Conservation (phyloP, 441 rosid genomes). For the Theobroma grandiflorum region DNA sequence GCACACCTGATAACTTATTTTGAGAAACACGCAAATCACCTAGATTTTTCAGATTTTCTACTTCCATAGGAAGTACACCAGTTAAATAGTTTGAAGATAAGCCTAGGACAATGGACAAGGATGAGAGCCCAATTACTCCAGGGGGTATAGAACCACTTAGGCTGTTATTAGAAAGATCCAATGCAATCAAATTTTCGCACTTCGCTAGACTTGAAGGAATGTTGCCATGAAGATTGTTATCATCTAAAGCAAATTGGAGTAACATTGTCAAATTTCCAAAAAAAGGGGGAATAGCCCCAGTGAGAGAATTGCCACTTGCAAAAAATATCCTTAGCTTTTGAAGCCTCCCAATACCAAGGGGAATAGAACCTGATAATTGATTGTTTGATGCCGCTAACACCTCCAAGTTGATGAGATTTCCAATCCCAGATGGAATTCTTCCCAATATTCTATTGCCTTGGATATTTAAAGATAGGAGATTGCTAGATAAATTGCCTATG, state of each 20-base stretch:
- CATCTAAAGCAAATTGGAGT: background rate
- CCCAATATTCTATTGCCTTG: constrained; percentile 11
- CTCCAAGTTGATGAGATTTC: background rate
- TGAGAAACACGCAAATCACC: background rate
- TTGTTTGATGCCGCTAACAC: background rate
- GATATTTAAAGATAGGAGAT: background rate
- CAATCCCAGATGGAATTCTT: constrained; percentile 13
- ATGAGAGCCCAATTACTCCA: too few species aligned
- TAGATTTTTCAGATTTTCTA: constrained; percentile 12
- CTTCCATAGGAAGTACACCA: constrained; percentile 25
- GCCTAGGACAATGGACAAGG: background rate
- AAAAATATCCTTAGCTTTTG: background rate
- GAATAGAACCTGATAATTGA: background rate
- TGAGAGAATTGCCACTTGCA: background rate
- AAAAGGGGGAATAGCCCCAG: constrained; percentile 1
- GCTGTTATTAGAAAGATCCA: constrained; percentile 2
- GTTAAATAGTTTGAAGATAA: constrained; percentile 7
- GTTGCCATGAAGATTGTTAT: constrained; percentile 1
- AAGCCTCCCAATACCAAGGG: background rate
- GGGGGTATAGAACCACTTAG: constrained; percentile 20
- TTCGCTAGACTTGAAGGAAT: constrained; percentile 7
- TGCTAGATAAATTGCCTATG: constrained; percentile 21
- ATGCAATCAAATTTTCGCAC: background rate
- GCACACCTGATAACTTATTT: background rate
- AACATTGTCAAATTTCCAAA: constrained; percentile 8